Evolutionary conservation across 164 flowering plant genomes (phyloP), one percentile per base, ranked within the genome.

Genomic region (Stephania cephalantha): DNA sequence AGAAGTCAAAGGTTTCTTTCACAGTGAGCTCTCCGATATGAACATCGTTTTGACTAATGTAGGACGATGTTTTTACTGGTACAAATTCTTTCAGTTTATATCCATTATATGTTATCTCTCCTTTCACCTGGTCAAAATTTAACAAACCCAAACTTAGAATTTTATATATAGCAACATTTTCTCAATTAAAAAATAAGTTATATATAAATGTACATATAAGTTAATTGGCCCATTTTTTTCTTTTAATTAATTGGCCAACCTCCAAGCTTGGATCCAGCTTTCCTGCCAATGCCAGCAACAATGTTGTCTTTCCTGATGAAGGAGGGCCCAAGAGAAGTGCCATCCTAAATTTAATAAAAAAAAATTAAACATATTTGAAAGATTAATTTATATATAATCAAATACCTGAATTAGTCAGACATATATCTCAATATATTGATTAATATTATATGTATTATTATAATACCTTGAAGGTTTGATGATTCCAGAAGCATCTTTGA

Each of bases 11-110:
- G 30, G 97, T 94, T 84, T 96, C 99, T 83, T 90, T 92, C 0
- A 96, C 99, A 1, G 99, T 96, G 93, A 96, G 87, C 80, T 85
- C 92, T 71, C 94, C 97, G 0, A 89, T 81, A 78, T 96, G 98
- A 74, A 94, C 92, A 80, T 96, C 98, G 76, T 89, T 88, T 78
- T 96, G 99, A 80, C 99, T 94, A 50, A 96, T 92, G 83, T 92
- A 96, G 8, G 97, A 95, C 0, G 97, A 89, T n/a, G 97, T 92
- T 79, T 91, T 94, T 72, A 81, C 87, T 0, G 97, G 95, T 10
- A 88, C 95, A 78, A 96, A 94, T 74, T 94, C 98, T 7, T 90
- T 69, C 0, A 96, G 82, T 74, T 72, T 75, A 68, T 94, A 83
- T 13, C 99, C 99, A 75, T 96, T 94, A 81, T 94, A 94, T 0